Evolutionary conservation across 1,284 basidiomycete species (phyloP), one percentile per base, ranked within the genome.

Genomic region (Marasmius oreades): DNA sequence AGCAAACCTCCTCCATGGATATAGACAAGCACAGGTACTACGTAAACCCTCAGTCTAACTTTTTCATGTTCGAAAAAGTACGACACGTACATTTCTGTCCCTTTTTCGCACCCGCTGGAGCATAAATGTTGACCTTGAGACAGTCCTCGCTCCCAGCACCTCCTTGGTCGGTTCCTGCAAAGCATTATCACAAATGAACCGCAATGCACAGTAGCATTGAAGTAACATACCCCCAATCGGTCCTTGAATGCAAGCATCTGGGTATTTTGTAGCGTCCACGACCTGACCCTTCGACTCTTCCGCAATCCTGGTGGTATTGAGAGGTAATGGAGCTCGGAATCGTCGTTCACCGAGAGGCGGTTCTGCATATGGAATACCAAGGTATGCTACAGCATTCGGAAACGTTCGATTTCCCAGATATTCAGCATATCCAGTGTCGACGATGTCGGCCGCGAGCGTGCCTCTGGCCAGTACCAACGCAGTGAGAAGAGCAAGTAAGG

Each of bases 61-160:
- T 16, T 8, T 51, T 50, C 22, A 22, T 18, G 3, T 23, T 16
- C n/a, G 46, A 24, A 16, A 18, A 23, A 2, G 22, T 22, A 51
- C 54, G 45, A n/a, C n/a, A 61, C 76, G 57, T 55, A 77, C 76
- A 64, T 37, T 77, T 76, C 46, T 75, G 75, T 1, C 72, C 69
- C 43, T 63, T 60, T 47, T 73, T 76, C 2, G 75, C 73, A 5
- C 71, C 70, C 8, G 68, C 66, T 4, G 82, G 81, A 20, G 76
- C 67, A 60, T 79, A 82, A 16, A 84, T 72, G 63, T 82, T 80
- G 31, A 83, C 65, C 28, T 77, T 78, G 28, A 83, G 67, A 60
- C 79, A 83, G 60, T 81, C 79, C 69, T 88, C 85, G 52, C 77
- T 80, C 5, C 84, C 82, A 2, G 81, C 78, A 46, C 83, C 84